These are phyloP conservation scores for Alternaria panax DNA, from an alignment of 2,329 filamentous ascomycete genomes.

Conservation along the genomic window DNA sequence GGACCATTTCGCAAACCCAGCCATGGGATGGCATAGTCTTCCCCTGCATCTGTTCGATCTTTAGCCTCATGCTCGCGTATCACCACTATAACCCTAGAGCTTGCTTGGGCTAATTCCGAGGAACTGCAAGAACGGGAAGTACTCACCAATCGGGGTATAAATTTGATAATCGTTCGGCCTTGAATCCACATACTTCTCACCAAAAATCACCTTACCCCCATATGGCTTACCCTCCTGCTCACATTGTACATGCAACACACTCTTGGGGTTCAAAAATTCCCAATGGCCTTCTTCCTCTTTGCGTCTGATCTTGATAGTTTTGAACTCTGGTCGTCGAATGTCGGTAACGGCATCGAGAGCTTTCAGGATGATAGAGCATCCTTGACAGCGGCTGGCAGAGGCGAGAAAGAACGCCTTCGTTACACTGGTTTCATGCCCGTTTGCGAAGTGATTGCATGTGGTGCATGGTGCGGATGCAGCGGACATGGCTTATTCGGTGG, in stretches of 20 bases:
- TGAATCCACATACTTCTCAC: not conserved
- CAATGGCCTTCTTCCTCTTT: not conserved
- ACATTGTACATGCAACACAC: not conserved
- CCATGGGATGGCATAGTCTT: not conserved
- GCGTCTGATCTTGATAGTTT: not conserved
- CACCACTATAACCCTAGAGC: not conserved
- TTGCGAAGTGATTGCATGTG: not conserved
- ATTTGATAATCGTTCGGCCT: not conserved
- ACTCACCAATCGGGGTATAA: constrained; percentile 3
- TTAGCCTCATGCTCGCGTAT: not conserved
- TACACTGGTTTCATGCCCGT: not conserved
- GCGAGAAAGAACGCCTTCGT: not conserved
- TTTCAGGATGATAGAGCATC: not conserved
- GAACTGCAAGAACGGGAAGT: not conserved
- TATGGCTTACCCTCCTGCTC: not conserved
- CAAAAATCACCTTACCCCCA: not conserved
- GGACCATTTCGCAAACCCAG: not conserved
- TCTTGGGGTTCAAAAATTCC: not conserved
- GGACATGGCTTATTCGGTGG: not conserved
- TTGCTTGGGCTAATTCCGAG: too few relatives aligned
- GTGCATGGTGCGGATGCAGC: not conserved
- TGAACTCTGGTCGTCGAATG: not conserved
- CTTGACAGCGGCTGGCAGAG: not conserved
- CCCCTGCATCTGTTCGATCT: not conserved
- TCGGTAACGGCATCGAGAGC: not conserved